Conservation (phyloP, 805 yeast genomes). For the Candida lessepsii region DNA sequence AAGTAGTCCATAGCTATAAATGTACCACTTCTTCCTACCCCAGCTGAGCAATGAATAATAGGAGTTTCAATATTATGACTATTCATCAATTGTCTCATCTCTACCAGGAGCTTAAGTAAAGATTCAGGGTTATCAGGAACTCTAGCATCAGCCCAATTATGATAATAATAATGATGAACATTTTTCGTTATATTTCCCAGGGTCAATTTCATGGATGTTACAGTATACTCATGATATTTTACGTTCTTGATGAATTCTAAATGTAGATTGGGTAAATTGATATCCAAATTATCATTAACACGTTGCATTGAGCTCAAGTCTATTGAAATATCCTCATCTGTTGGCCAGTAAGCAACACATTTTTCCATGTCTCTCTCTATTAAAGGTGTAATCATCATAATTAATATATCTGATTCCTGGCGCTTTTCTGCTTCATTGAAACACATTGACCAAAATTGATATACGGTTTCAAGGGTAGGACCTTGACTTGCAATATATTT, state of each 20-base stretch:
- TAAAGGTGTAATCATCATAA: conserved; percentile 54
- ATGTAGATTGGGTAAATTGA: conserved; percentile 15
- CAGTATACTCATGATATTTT: conserved; percentile 20
- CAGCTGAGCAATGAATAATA: conserved; percentile 46
- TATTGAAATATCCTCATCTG: conserved; percentile 22
- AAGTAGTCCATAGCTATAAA: conserved; percentile 38
- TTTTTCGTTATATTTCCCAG: conserved; percentile 19
- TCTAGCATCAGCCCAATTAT: conserved; percentile 45
- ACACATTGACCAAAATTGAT: conserved; percentile 51
- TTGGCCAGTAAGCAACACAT: conserved; percentile 46
- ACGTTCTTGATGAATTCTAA: conserved; percentile 20
- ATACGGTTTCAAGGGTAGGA: conserved; percentile 40
- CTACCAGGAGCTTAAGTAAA: conserved; percentile 24
- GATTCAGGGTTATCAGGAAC: conserved; percentile 37
- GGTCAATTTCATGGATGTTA: conserved; percentile 27
- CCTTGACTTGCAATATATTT: conserved; percentile 73
- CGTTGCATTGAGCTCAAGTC: conserved; percentile 2
- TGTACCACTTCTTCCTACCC: conserved; percentile 47
- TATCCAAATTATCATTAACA: not conserved
- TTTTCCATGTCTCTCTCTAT: conserved; percentile 39
- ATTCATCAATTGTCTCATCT: conserved; percentile 15
- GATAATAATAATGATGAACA: conserved; percentile 41
- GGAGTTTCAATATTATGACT: conserved; percentile 17
- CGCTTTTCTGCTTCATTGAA: conserved; percentile 30
- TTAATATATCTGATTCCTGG: conserved; percentile 24